Evolutionary conservation across 345 rosid genomes (phyloP).

Genomic region (Brassica napus): DNA sequence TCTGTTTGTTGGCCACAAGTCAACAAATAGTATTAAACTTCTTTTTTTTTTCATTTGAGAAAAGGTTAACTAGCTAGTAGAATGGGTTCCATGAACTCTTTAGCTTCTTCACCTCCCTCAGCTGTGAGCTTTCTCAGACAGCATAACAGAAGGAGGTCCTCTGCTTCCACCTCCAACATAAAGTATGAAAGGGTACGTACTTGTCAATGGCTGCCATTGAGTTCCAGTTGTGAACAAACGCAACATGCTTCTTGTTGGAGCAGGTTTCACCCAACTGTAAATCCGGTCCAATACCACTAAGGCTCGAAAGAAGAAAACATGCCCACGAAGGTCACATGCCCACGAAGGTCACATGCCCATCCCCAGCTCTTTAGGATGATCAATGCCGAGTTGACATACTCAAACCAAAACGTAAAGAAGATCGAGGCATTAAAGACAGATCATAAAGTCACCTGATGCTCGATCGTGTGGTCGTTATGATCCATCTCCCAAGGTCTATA

Average conservation of each 20-base stretch:
- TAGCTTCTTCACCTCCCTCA: slow-evolving; percentile 52
- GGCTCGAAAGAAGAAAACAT: no score
- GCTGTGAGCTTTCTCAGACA: slow-evolving; percentile 63
- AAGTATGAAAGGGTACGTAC: slow-evolving; percentile 71
- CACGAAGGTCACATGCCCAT: no score
- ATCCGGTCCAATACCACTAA: no score
- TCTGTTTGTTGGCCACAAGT: slow-evolving; percentile 13
- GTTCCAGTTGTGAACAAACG: slow-evolving; percentile 86
- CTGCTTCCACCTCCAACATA: slow-evolving; percentile 62
- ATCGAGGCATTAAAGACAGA: not conserved
- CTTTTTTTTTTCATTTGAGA: not conserved
- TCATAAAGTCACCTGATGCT: not conserved
- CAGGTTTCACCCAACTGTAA: no score
- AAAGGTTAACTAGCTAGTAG: slow-evolving; percentile 45
- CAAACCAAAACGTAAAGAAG: not conserved
- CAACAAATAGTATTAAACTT: slow-evolving; percentile 12
- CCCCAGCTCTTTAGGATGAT: not conserved
- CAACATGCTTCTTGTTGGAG: slow-evolving; percentile 51
- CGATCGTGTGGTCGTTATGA: not conserved
- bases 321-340: no score
- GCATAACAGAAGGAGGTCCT: slow-evolving; percentile 62
- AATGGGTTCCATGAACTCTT: slow-evolving; percentile 67
- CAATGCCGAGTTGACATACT: not conserved
- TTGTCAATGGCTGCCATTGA: slow-evolving; percentile 75
- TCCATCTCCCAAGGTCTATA: not conserved